phyloP scores from a whole-genome alignment of 768 basidiomycete species.

The Naganishia vaughanmartiniae region DNA sequence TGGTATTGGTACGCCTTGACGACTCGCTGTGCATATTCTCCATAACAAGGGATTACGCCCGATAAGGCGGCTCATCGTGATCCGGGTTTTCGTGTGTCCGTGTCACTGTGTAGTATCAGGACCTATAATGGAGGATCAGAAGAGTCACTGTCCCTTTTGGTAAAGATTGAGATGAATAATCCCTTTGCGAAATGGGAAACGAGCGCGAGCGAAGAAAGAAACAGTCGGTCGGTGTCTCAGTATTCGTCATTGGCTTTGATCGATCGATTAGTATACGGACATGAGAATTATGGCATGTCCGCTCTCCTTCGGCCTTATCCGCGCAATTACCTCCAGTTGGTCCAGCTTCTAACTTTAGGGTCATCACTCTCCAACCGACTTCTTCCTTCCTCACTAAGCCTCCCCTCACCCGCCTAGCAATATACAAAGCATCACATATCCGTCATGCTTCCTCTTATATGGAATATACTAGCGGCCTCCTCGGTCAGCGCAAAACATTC shows the following conservation, averaged over 20 bases:
- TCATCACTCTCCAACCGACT: background rate
- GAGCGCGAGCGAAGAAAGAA: no score
- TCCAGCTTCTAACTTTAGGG: background rate
- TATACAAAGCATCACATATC: background rate
- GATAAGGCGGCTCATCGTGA: conserved; percentile 10
- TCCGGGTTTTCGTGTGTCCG: background rate
- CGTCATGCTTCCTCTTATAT: background rate
- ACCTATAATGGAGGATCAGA: background rate
- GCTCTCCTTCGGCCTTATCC: background rate
- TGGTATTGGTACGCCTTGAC: no score
- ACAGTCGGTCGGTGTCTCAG: no score
- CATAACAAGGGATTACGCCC: conserved; percentile 3
- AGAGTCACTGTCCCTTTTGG: background rate
- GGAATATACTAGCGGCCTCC: background rate
- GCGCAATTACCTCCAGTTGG: background rate
- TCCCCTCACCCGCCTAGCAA: background rate
- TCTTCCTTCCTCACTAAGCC: background rate
- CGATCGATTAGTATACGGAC: conserved; percentile 12
- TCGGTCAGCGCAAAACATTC: background rate
- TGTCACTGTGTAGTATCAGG: background rate
- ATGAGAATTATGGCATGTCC: background rate
- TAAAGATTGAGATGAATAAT: no score
- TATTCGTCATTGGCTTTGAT: conserved; percentile 22
- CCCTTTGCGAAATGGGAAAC: no score
- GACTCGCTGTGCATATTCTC: background rate